A percentile compares a stretch with the other conserved stretches of the same genome.
phyloP scores from a whole-genome alignment of 768 basidiomycete genomes.

The Suillus plorans region DNA sequence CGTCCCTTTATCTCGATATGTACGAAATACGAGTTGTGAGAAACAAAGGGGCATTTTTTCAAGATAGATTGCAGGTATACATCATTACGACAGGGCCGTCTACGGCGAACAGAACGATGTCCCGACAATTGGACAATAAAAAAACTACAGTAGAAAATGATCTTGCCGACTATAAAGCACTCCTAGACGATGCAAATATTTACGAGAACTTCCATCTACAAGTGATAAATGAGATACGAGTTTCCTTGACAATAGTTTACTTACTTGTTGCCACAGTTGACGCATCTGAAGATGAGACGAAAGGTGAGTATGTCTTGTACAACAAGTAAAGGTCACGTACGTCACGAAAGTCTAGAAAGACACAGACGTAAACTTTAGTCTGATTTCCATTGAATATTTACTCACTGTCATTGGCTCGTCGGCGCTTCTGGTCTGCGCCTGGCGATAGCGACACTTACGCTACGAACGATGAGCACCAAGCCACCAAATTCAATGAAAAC shows the following conservation, averaged over 20 bases:
- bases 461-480: constrained; percentile 23
- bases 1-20: too few species aligned
- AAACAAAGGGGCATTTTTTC: constrained; percentile 6
- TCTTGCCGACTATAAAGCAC: constrained; percentile 1
- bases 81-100: constrained; percentile 14
- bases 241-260: constrained; percentile 8
- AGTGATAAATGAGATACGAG: constrained; percentile 3
- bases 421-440: constrained; percentile 95
- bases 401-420: constrained; percentile 98
- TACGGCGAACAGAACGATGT: constrained; percentile 1
- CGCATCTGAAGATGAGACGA: constrained; percentile 44
- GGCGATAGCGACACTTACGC: constrained; percentile 89
- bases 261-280: constrained; percentile 63
- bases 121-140: constrained; percentile 4
- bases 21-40: constrained; percentile 6
- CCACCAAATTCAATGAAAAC: neutral
- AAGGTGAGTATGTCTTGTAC: constrained; percentile 6
- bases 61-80: constrained; percentile 20
- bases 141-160: constrained; percentile 12
- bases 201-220: constrained; percentile 66
- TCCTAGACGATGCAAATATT: constrained; percentile 8
- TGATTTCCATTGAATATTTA: constrained; percentile 14
- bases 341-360: constrained; percentile 79
- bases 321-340: constrained; percentile 39
- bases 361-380: constrained; percentile 6